Evolutionary conservation across 768 basidiomycete species (phyloP), one percentile per base, ranked within the genome.

Genomic region (Exidia glandulosa): DNA sequence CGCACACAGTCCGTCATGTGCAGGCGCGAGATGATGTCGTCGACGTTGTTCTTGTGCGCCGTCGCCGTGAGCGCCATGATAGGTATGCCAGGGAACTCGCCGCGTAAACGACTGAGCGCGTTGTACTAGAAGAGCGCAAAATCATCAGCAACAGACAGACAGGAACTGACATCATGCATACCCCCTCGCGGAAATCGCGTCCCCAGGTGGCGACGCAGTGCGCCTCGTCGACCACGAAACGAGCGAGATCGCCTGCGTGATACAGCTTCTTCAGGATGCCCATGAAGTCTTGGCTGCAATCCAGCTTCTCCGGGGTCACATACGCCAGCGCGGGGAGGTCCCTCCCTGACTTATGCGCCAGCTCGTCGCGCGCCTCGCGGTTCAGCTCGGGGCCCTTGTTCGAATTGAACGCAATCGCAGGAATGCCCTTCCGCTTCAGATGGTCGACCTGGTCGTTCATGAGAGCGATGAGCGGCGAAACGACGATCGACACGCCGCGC

Each of bases 1-100:
- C 81, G 76, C 10, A 79, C 77, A 58, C 84, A 81, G 60, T 78
- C 70, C 25, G 67, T 68, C 60, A 97, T 80, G 29, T 80, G 74
- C 9, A 98, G 82, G 13, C 82, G 83, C 19, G 75, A 69, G 58
- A 86, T 80, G 66, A 99, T 90, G 71, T 98, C 94, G 25, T 82
- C 77, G 50, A 88, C 79, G 0, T 87, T 87, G 58, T 84, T 78
- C 41, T 79, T 75, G 67, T 90, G 92, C 3, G 95, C 96, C 1
- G 95, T 99, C 6, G 94, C 96, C 0, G 96, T 99, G 52, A 98
- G 78, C 0, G 96, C 96, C 83, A 97, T 96, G 66, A 98, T 88
- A 0, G 96, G 95, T 0, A 93, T 79, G 6, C 79, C 71, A 0
- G 90, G 89, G 73, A 83, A 97, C 16, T 82, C 81, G 14, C 79